Evolutionary conservation across 805 yeast species (phyloP), one percentile per base, ranked within the genome.

Genomic region (Pachysolen tannophilus): DNA sequence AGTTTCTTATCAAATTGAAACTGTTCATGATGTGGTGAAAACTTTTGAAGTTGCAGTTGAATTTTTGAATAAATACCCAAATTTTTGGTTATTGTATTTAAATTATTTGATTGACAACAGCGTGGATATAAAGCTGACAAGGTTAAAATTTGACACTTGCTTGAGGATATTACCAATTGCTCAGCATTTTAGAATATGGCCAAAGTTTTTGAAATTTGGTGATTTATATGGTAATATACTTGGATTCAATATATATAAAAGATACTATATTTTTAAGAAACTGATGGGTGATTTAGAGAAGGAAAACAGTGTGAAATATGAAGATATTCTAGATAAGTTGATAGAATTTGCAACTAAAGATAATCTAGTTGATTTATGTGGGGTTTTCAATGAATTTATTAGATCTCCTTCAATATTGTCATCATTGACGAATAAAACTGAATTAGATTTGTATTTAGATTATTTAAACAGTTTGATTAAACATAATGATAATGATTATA

Each of bases 141-240:
- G 79, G 28, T 48, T 49, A 4, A 54, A 56, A 3, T 76, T 78
- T 47, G 71, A 79, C 45, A 45, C 51, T 20, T 69, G 80, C 1
- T 52, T 82, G 7, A 58, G 61, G 34, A 42, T 56, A 4, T 45
- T 81, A 9, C 74, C 82, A 1, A 34, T 65, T 5, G 50, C 70
- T 0, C 77, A 73, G 38, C 86, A 78, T 51, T 65, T 66, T 4
- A 43, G 60, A 20, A 66, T 81, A 21, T 72, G 92, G 72, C 56
- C 64, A 1, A 48, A 67, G 40, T 82, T 74, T 38, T 56, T 80
- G 29, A 44, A 57, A 15, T 73, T 66, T 53, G 74, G 75, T 1
- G 56, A 56, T 30, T 33, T 41, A 1, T 56, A 65, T 16, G 69
- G 67, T 3, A 79, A 74, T 1, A 34, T 26, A 4, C 59, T 68